Evolutionary conservation across 2,329 filamentous ascomycete genomes (phyloP).

Genomic region (Dothistroma septosporum): DNA sequence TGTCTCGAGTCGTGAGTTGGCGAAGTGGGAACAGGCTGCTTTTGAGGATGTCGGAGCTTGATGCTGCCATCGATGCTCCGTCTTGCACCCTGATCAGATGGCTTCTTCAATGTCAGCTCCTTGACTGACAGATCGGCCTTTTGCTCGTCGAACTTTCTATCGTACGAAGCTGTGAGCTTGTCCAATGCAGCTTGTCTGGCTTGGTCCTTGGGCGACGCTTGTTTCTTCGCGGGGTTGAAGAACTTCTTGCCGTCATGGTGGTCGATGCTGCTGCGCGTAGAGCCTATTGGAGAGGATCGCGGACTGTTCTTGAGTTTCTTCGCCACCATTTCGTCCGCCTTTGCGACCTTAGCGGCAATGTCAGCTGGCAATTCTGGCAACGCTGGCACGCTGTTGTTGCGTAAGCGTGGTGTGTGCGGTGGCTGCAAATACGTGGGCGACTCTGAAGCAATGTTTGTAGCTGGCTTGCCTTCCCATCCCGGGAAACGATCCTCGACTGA

Average conservation of each 20-base stretch:
- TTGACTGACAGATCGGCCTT: slow-evolving; percentile 2
- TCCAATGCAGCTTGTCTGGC: slow-evolving; percentile 10
- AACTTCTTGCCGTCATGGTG: slow-evolving; percentile 7
- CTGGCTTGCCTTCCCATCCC: slow-evolving; percentile 27
- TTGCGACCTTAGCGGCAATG: slow-evolving; percentile 24
- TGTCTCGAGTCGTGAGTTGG: slow-evolving; percentile 23
- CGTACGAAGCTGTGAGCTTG: slow-evolving; percentile 1
- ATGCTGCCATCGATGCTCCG: slow-evolving; percentile 10
- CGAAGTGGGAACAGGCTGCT: slow-evolving; percentile 7
- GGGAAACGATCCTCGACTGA: slow-evolving; percentile 30
- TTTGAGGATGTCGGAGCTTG: slow-evolving; percentile 7
- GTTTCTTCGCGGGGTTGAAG: slow-evolving; percentile 7
- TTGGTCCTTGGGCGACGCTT: background rate
- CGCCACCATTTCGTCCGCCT: slow-evolving; percentile 28
- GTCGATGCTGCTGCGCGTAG: slow-evolving; percentile 25
- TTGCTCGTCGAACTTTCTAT: slow-evolving; percentile 1
- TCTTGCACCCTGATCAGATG: background rate
- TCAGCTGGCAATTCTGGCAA: slow-evolving; percentile 33
- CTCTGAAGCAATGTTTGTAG: background rate
- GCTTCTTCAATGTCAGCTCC: background rate
- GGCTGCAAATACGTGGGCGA: background rate
- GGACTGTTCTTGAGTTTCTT: slow-evolving; percentile 26
- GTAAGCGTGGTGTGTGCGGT: slow-evolving; percentile 3
- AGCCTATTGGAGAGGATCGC: slow-evolving; percentile 16
- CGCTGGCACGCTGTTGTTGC: slow-evolving; percentile 25